Evolutionary conservation across 129 eudicot species (phyloP).

Genomic region (Deinandra increscens): DNA sequence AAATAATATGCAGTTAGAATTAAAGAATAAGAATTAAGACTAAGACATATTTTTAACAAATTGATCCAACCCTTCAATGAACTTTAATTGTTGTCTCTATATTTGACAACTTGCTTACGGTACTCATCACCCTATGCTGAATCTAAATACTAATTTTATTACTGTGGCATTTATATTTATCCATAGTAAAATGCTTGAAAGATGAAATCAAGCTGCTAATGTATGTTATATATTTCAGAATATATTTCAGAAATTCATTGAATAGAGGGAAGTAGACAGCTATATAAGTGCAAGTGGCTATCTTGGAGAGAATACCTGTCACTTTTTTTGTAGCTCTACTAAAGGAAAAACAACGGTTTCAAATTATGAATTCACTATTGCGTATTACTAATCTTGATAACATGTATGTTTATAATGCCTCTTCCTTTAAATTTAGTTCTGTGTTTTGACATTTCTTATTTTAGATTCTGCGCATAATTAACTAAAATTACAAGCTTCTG

Average conservation of each 20-base stretch:
- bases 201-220: constrained; percentile 1
- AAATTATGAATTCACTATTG: constrained; percentile 85
- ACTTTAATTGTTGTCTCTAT: constrained; percentile 74
- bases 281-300: constrained; percentile 90
- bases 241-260: constrained; percentile 62
- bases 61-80: constrained; percentile 73
- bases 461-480: no score
- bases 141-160: neutral
- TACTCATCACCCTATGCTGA: constrained; percentile 24
- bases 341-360: constrained; percentile 65
- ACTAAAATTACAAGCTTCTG: no score
- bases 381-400: no score
- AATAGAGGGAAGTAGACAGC: constrained; percentile 82
- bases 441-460: no score
- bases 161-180: neutral
- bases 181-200: neutral
- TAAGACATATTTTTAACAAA: no score
- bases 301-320: constrained; percentile 75
- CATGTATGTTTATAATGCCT: no score
- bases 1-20: no score
- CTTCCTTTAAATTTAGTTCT: no score
- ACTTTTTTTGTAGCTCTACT: constrained; percentile 85
- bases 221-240: no score
- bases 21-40: no score
- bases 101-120: constrained; percentile 95